Base-by-base conservation (phyloP, 805 yeast species). In the Candida orba region DNA sequence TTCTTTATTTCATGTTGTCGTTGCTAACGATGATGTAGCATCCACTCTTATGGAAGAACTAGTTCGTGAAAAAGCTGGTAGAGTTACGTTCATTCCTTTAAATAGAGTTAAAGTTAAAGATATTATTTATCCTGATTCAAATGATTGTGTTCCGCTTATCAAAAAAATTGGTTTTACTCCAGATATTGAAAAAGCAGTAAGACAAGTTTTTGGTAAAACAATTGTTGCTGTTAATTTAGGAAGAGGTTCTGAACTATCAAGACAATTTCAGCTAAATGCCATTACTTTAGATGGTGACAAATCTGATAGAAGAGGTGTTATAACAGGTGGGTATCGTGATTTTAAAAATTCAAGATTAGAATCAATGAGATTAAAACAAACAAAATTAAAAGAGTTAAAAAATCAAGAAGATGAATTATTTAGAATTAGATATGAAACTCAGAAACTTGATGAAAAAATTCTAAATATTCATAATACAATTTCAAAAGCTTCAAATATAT, bases 261-360 rank as follows among this genome's bases (percentile, higher is more conserved):
- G 75, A 38, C 62, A 67, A 9, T 75, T 69, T 58, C 75, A 76
- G 27, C 64, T 90, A 22, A 80, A 76, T 52, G 85, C 95, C 1
- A 84, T 93, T 14, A 93, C 99, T 0, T 66, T 91, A 15, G 95
- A 87, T 60, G 99, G 99, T 52, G 98, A 93, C 59, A 71, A 87
- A 50, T 87, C 87, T 40, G 95, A 87, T 53, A 79, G 78, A 38
- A 77, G 72, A 51, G 99, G 99, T 62, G 84, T 84, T 2, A 62
- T 93, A 37, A 79, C 87, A 22, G 98, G 98, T 63, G 98, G 98
- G 39, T 87, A 75, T 54, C 75, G 85, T 52, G 93, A 86, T 53
- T 75, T 71, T 52, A 76, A 75, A 46, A 69, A 67, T 41, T 81
- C 88, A 0, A 72, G 95, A 52, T 63, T 90, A 39, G 95, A 88